phyloP scores from a whole-genome alignment of 1,139 yeast genomes.

The Debaryomyces sp. region DNA sequence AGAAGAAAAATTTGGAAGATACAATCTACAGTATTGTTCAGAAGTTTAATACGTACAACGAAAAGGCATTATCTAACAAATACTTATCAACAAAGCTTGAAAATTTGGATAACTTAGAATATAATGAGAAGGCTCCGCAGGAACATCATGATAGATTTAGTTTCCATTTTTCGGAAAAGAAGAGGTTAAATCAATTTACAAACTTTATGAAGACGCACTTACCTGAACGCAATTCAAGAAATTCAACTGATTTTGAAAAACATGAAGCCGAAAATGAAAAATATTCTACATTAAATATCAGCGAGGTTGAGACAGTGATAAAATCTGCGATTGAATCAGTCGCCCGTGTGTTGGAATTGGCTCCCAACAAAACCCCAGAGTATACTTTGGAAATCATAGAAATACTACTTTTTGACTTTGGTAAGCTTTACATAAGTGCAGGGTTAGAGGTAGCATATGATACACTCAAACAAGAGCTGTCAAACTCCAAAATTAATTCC shows the following conservation, averaged over 20 bases:
- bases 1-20: constrained; percentile 70
- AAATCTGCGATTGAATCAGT: constrained; percentile 78
- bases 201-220: constrained; percentile 43
- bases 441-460: constrained; percentile 74
- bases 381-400: constrained; percentile 70
- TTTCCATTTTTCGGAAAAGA: constrained; percentile 43
- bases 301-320: constrained; percentile 63
- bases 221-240: constrained; percentile 25
- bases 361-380: constrained; percentile 64
- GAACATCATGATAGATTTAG: constrained; percentile 30
- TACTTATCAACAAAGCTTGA: constrained; percentile 47
- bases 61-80: constrained; percentile 51
- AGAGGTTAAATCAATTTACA: constrained; percentile 43
- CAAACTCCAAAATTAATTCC: constrained; percentile 25
- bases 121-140: constrained; percentile 17
- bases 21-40: constrained; percentile 55
- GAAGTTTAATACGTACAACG: constrained; percentile 54
- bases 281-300: constrained; percentile 39
- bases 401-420: constrained; percentile 67
- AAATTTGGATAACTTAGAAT: constrained; percentile 35
- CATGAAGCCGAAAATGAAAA: constrained; percentile 27
- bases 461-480: constrained; percentile 32
- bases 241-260: constrained; percentile 24
- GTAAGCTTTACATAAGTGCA: constrained; percentile 71
- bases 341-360: constrained; percentile 75